Base-by-base conservation (phyloP, 2,329 filamentous ascomycete genomes). In the Penicillium sp. region DNA sequence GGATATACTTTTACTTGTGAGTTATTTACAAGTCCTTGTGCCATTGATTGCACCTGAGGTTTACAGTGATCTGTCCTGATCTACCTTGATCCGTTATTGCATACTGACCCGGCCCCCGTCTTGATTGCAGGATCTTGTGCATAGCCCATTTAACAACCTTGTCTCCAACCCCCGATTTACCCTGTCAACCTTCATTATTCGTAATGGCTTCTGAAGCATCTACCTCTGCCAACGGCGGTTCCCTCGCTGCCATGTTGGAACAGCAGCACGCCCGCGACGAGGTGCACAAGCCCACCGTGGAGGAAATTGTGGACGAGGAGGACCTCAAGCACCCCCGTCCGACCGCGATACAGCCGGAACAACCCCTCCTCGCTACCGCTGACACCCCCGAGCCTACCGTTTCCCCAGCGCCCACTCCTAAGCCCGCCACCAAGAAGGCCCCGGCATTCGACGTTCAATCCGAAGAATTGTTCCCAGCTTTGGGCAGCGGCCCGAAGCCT, bases 401-500 rank as follows among this genome's bases (percentile, higher is more conserved):
- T 36, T 70, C 77, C 16, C 38, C 48, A 50, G 50, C 73, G 72
- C 45, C 67, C 5, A 58, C 52, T 30, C 57, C 79, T 35, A 78
- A 83, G 53, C 57, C 70, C 26, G 69, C 70, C 31, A 58, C 68
- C 10, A 69, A 69, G 57, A 73, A 70, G 58, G 73, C 80, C 33
- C 72, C 77, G 2, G 71, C 80, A 50, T 78, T 97, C 59, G 90
- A 97, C 74, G 92, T 90, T 19, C 84, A 90, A 68, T 96, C 90
- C 17, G 89, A 95, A 70, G 92, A 97, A 75, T 80, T 90, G 57
- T 99, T 99, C 82, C 94, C 94, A n/a, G 87, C 92, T 65, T 84
- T 99, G 44, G 93, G 92, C 51, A 82, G 84, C 60, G 83, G 76
- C 7, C 79, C 85, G 50, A 92, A 91, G 75, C 79, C 85, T 33